Base-by-base conservation (phyloP, 2,329 filamentous ascomycete species). In the Emergomyces africanus region DNA sequence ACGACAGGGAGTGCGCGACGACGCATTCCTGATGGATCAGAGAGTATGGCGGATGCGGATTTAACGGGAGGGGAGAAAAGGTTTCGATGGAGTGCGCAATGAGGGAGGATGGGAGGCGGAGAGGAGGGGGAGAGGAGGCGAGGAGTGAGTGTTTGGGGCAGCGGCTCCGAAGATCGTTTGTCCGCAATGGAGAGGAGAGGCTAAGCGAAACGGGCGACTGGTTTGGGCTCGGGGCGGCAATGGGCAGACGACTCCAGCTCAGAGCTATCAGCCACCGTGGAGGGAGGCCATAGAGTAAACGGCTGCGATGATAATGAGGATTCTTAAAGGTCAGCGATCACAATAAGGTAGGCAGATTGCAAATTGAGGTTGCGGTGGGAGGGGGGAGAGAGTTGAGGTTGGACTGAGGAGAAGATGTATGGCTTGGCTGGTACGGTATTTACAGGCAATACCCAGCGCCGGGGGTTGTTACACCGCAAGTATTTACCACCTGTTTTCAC, bases 21-120 rank as follows among this genome's bases (percentile, higher is more conserved):
- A 70, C 69, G 73, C 73, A 75, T 75, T 72, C 72, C 73, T 71
- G 69, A 67, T 65, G 64, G 61, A 62, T 50, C 33, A 35, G 56
- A 42, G 33, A 58, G 25, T 41, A 54, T 20, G 9, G 12, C 20
- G 51, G 51, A 18, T 37, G 35, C 51, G 33, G 51, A 25, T 9
- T 14, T 23, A 20, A 5, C 20, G 51, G 35, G 18, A 41, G 14
- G 35, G 15, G 35, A 39, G 8, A 25, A 39, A 20, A 4, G 18
- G n/a, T 37, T 37, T 6, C 23, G 51, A 54, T 41, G 51, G 51
- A 54, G 30, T 33, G 30, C 50, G 50, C 12, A 54, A 37, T n/a
- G 44, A 18, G 33, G 51, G 53, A 41, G 53, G 53, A 55, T 41
- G 35, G 39, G 25, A 30, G 28, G 37, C 33, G 53, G 37, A 42